A percentile compares a stretch with the other conserved stretches of the same genome.
These are phyloP conservation scores for Kalanchoe fedtschenkoi DNA, from an alignment of 164 flowering plant species.

Conservation along the genomic window DNA sequence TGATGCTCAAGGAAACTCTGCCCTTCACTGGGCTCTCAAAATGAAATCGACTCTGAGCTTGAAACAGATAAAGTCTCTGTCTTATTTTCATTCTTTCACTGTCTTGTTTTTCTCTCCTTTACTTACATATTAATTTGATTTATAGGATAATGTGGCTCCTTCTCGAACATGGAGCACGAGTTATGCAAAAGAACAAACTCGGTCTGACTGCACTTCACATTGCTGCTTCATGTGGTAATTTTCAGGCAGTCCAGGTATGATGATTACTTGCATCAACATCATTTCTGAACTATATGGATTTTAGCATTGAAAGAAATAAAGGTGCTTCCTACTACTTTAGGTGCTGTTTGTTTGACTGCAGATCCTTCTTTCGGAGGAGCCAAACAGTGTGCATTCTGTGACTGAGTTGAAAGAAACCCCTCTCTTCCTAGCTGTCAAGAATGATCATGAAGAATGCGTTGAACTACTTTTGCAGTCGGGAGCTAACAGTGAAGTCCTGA, in stretches of 20 bases:
- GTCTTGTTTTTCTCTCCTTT: background rate
- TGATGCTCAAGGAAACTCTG: slow-evolving; percentile 47
- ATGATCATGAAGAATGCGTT: slow-evolving; percentile 31
- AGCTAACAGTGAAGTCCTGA: slow-evolving; percentile 40
- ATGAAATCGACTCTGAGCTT: slow-evolving; percentile 9
- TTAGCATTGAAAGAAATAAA: background rate
- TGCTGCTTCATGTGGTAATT: slow-evolving; percentile 25
- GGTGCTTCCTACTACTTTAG: background rate
- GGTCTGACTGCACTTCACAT: slow-evolving; percentile 43
- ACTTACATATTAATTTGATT: background rate
- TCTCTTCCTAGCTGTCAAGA: slow-evolving; percentile 49
- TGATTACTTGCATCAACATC: background rate
- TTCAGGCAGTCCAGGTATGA: background rate
- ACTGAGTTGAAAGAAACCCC: slow-evolving; percentile 53
- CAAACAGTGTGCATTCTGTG: slow-evolving; percentile 22
- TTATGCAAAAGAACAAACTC: slow-evolving; percentile 30
- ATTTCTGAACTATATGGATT: background rate
- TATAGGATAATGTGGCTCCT: slow-evolving; percentile 29
- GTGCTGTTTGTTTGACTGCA: slow-evolving; percentile 30
- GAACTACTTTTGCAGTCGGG: slow-evolving; percentile 43
- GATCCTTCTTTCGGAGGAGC: slow-evolving; percentile 32
- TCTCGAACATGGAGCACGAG: slow-evolving; percentile 38
- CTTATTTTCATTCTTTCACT: background rate
- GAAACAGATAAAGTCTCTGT: slow-evolving; percentile 25
- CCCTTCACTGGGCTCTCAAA: slow-evolving; percentile 45